phyloP scores from a whole-genome alignment of 805 yeast genomes.

The Teunomyces gatunensis region DNA sequence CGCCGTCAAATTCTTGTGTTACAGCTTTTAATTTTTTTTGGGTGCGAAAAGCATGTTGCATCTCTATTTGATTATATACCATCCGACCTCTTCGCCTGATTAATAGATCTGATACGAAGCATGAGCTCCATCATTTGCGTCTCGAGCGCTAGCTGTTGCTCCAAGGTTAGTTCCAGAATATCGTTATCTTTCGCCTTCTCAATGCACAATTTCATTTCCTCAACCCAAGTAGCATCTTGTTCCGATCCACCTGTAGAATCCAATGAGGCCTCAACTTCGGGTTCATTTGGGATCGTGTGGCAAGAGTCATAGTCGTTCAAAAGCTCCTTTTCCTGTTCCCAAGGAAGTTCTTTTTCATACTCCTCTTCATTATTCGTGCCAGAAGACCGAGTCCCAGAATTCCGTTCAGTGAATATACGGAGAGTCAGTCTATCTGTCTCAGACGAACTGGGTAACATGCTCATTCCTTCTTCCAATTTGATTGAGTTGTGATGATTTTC shows the following conservation, averaged over 20 bases:
- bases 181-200: slow-evolving; percentile 10
- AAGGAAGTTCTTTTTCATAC: background rate
- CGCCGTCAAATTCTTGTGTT: background rate
- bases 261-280: background rate
- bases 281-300: background rate
- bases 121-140: slow-evolving; percentile 32
- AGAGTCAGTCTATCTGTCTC: background rate
- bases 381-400: background rate
- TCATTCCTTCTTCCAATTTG: background rate
- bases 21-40: background rate
- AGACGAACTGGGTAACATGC: no score
- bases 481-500: background rate
- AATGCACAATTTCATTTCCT: background rate
- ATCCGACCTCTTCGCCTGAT: background rate
- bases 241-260: background rate
- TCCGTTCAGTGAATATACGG: background rate
- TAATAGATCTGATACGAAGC: slow-evolving; percentile 26
- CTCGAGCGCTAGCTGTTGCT: slow-evolving; percentile 27
- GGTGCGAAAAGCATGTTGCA: background rate
- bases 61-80: background rate
- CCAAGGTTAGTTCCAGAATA: slow-evolving; percentile 13
- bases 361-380: background rate
- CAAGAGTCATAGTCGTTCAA: background rate
- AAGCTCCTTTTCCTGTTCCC: background rate
- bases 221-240: background rate